Conservation (phyloP, 805 yeast species). For the Lachancea cidri region DNA sequence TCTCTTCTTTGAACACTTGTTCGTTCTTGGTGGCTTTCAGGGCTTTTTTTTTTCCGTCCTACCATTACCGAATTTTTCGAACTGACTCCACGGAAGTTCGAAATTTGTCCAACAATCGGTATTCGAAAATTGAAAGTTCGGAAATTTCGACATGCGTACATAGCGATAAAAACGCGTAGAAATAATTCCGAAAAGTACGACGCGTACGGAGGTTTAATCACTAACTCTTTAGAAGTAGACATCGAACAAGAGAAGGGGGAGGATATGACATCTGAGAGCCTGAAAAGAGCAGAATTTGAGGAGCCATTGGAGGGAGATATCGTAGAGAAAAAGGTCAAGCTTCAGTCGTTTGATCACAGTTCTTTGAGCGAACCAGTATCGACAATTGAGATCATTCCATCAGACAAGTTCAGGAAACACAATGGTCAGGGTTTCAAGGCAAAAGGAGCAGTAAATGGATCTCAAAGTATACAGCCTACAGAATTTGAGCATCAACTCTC, state of each 20-base stretch:
- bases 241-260: background rate
- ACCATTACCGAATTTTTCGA: background rate
- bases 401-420: constrained; percentile 28
- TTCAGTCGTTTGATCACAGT: constrained; percentile 29
- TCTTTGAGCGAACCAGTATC: constrained; percentile 33
- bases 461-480: constrained; percentile 5
- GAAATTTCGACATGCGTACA: background rate
- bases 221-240: background rate
- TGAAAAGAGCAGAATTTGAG: constrained; percentile 7
- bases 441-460: constrained; percentile 6
- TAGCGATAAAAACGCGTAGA: background rate
- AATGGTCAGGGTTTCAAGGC: constrained; percentile 27
- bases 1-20: background rate
- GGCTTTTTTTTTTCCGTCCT: background rate
- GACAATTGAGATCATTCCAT: constrained; percentile 31
- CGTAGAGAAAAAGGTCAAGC: constrained; percentile 20
- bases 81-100: background rate
- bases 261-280: constrained; percentile 3
- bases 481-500: constrained; percentile 29
- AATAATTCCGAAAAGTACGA: background rate
- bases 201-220: no score
- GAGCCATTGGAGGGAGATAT: constrained; percentile 5
- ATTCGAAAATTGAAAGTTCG: no score
- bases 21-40: background rate
- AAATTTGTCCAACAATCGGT: background rate